Percentiles rank a stretch among this genome's conserved stretches.
These are phyloP conservation scores for Ruellia speciosa DNA, from an alignment of 305 asterid genomes.

Conservation along the genomic window DNA sequence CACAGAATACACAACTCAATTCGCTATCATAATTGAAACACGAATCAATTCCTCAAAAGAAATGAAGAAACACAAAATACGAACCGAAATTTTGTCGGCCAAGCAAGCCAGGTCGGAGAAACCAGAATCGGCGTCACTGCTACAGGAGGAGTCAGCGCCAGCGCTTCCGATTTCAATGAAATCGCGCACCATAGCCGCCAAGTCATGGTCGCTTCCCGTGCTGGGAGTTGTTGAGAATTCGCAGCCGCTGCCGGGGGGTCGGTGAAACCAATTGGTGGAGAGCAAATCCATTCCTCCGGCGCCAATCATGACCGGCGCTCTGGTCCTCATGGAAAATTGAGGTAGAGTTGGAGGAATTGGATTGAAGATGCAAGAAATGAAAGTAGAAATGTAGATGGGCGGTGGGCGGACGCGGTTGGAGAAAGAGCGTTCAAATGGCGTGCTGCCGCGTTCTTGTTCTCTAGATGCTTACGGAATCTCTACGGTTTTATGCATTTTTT, in stretches of 20 bases:
- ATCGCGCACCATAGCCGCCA: constrained; percentile 38
- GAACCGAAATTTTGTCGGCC: constrained; percentile 39
- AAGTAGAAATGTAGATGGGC: background rate
- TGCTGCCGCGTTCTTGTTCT: too few relatives aligned
- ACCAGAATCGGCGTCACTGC: constrained; percentile 39
- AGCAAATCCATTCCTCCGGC: constrained; percentile 20
- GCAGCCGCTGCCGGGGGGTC: constrained; percentile 22
- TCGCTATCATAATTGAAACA: too few relatives aligned
- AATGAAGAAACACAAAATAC: constrained; percentile 1
- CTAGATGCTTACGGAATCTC: too few relatives aligned
- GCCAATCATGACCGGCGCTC: constrained; percentile 26
- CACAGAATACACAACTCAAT: background rate
- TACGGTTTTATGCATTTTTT: too few relatives aligned
- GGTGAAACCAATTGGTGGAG: constrained; percentile 24
- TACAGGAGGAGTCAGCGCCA: constrained; percentile 34
- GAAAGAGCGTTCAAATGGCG: too few relatives aligned
- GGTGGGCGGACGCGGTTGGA: too few relatives aligned
- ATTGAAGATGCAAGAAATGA: background rate
- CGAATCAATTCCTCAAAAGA: background rate
- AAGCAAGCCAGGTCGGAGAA: constrained; percentile 35
- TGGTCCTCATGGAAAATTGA: constrained; percentile 17
- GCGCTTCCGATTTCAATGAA: constrained; percentile 35
- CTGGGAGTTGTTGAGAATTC: constrained; percentile 25
- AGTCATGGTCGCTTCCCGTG: constrained; percentile 38
- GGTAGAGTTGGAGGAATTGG: background rate